phyloP scores from a whole-genome alignment of 306 rosid species.

The Trifolium repens region DNA sequence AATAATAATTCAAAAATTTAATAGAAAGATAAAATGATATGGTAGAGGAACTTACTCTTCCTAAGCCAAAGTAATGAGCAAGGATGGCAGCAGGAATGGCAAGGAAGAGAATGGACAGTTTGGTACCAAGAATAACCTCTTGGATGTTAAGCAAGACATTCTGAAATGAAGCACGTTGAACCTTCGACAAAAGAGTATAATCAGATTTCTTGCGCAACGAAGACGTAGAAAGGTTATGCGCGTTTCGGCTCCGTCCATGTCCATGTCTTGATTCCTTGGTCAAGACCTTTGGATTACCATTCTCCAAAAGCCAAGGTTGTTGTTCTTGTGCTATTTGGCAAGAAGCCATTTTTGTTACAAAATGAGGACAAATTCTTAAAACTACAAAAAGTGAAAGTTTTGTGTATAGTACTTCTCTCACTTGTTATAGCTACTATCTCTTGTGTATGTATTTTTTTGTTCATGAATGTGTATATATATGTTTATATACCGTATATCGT shows the following conservation, averaged over 20 bases:
- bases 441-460: background rate
- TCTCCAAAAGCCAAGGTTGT: slow-evolving; percentile 65
- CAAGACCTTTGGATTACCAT: slow-evolving; percentile 56
- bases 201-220: slow-evolving; percentile 78
- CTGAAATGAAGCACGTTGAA: slow-evolving; percentile 51
- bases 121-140: slow-evolving; percentile 86
- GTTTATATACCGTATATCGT: background rate
- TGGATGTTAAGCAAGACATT: slow-evolving; percentile 56
- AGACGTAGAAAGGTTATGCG: slow-evolving; percentile 77
- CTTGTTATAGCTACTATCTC: background rate
- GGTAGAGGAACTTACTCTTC: slow-evolving; percentile 56
- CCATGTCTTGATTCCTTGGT: slow-evolving; percentile 62
- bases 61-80: slow-evolving; percentile 59
- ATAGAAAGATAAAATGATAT: background rate
- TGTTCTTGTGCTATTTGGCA: slow-evolving; percentile 37
- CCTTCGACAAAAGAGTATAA: slow-evolving; percentile 56
- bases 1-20: background rate
- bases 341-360: slow-evolving; percentile 54
- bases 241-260: slow-evolving; percentile 48
- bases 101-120: slow-evolving; percentile 72
- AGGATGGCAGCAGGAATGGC: slow-evolving; percentile 73
- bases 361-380: background rate
- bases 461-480: background rate
- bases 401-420: background rate
- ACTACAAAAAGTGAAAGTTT: slow-evolving; percentile 10